These are phyloP conservation scores for Pleurotus cornucopiae DNA, from an alignment of 768 basidiomycete species.

Conservation along the genomic window DNA sequence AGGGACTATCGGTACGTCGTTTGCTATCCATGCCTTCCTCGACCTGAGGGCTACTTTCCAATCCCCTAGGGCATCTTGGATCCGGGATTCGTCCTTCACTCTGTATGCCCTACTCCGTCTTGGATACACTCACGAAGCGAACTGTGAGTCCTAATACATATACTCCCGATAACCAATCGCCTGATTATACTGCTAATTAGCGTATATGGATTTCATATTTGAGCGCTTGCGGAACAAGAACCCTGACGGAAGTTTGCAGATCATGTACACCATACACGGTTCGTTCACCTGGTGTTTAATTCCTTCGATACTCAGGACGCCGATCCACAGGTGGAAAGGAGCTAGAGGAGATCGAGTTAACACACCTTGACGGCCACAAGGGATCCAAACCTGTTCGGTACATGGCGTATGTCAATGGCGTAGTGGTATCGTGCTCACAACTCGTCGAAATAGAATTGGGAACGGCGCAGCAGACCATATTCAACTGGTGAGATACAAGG, in stretches of 20 bases:
- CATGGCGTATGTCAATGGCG: slow-evolving; percentile 6
- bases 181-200: slow-evolving; percentile 27
- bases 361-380: slow-evolving; percentile 86
- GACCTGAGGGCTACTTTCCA: not conserved
- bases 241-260: slow-evolving; percentile 88
- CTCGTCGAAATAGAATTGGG: slow-evolving; percentile 54
- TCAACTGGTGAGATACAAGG: slow-evolving; percentile 56
- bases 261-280: slow-evolving; percentile 98
- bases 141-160: slow-evolving; percentile 42
- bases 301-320: not conserved
- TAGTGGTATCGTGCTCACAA: not conserved
- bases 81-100: slow-evolving; percentile 95
- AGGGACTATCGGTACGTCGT: slow-evolving; percentile 60
- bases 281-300: not conserved
- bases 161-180: not conserved
- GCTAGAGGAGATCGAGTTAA: slow-evolving; percentile 78
- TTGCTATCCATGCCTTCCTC: not conserved
- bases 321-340: slow-evolving; percentile 57
- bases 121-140: slow-evolving; percentile 91
- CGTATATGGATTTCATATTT: slow-evolving; percentile 90
- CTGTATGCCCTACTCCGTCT: slow-evolving; percentile 91
- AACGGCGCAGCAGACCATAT: slow-evolving; percentile 95
- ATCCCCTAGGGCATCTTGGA: slow-evolving; percentile 67
- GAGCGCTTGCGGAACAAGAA: slow-evolving; percentile 80
- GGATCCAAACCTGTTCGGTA: slow-evolving; percentile 77